phyloP scores from a whole-genome alignment of 345 rosid genomes.

The Gossypium herbaceum region DNA sequence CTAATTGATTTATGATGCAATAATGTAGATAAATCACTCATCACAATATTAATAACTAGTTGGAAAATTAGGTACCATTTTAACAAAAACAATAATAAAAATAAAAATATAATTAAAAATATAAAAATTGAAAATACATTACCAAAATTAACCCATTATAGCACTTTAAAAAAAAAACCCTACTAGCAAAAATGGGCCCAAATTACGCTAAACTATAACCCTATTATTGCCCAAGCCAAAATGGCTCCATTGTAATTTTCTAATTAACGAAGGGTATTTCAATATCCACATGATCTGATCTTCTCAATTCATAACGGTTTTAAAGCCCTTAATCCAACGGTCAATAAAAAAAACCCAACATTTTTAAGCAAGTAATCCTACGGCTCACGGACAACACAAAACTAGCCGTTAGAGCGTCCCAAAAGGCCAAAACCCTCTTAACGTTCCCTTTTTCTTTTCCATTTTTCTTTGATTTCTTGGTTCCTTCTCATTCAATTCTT shows the following conservation, averaged over 20 bases:
- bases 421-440: conserved; percentile 14
- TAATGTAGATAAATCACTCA: no score
- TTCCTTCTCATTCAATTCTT: conserved; percentile 6
- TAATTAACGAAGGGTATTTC: conserved; percentile 24
- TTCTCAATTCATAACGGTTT: conserved; percentile 15
- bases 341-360: neutral
- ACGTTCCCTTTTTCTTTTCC: conserved; percentile 29
- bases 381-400: conserved; percentile 27
- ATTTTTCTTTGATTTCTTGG: conserved; percentile 9
- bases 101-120: neutral
- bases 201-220: neutral
- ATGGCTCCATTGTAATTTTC: neutral
- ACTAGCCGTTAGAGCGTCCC: conserved; percentile 98
- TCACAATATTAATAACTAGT: no score
- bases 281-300: neutral
- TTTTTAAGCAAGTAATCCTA: conserved; percentile 31
- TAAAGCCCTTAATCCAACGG: conserved; percentile 40
- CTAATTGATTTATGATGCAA: no score
- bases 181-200: neutral
- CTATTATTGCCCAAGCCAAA: neutral
- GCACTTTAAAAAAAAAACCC: no score
- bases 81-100: neutral
- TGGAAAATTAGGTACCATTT: no score
- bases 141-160: neutral
- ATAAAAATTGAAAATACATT: neutral